Percentiles rank a stretch among this genome's conserved stretches.
Evolutionary conservation across 2,329 filamentous ascomycete species (phyloP).

Genomic region (Decorospora gaudefroyi): DNA sequence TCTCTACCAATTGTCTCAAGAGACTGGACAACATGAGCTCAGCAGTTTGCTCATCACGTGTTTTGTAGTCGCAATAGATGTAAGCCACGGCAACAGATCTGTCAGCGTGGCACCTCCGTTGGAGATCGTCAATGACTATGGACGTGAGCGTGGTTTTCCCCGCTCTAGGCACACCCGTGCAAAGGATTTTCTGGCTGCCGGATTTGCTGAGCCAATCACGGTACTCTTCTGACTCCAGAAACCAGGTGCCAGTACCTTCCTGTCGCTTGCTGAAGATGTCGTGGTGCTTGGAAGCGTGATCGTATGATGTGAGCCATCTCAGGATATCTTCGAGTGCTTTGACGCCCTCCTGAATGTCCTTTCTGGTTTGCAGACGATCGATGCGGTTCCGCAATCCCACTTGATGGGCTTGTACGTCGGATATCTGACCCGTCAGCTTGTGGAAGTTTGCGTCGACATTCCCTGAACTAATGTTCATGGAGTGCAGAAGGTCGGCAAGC

Average conservation of each 20-base stretch:
- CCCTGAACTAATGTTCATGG: background rate
- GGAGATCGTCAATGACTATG: constrained; percentile 25
- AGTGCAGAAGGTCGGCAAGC: background rate
- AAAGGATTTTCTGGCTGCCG: constrained; percentile 27
- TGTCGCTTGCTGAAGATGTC: constrained; percentile 19
- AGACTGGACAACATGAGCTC: constrained; percentile 35
- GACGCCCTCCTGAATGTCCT: background rate
- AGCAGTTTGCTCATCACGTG: constrained; percentile 29
- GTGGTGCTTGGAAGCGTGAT: constrained; percentile 20
- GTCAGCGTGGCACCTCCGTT: background rate
- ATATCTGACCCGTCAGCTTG: background rate
- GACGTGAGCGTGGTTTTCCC: constrained; percentile 38
- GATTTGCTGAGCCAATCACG: constrained; percentile 16
- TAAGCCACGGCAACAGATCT: constrained; percentile 33
- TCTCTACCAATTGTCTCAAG: constrained; percentile 42
- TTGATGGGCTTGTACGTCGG: background rate
- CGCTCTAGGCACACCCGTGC: constrained; percentile 32
- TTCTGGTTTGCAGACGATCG: background rate
- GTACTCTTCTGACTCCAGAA: constrained; percentile 18
- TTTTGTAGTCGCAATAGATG: constrained; percentile 43
- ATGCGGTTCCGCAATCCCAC: background rate
- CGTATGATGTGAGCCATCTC: constrained; percentile 17
- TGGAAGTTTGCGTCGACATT: background rate
- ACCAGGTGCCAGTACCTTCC: constrained; percentile 28
- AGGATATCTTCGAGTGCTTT: constrained; percentile 10